Conservation (phyloP, 768 basidiomycete species). For the Naganishia randhawae region DNA sequence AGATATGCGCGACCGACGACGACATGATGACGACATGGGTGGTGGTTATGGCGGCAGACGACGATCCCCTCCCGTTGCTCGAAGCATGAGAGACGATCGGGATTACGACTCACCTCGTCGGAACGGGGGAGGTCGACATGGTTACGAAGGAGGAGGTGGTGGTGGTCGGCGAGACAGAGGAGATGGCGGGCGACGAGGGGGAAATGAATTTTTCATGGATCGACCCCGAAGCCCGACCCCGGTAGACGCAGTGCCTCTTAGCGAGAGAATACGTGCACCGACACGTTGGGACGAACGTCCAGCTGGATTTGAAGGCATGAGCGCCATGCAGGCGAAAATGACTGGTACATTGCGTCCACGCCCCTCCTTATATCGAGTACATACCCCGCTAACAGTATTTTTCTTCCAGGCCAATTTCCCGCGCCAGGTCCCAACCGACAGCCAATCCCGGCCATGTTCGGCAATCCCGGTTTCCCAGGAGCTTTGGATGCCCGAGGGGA, state of each 20-base stretch:
- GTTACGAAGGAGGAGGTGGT: constrained; percentile 22
- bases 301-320: constrained; percentile 89
- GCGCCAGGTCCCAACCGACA: constrained; percentile 84
- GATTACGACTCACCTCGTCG: constrained; percentile 24
- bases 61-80: constrained; percentile 19
- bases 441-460: constrained; percentile 30
- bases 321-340: constrained; percentile 95
- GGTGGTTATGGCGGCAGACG: constrained; percentile 28
- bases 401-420: constrained; percentile 76
- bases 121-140: neutral
- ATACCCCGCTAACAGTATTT: neutral
- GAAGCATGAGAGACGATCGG: constrained; percentile 25
- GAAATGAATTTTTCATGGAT: constrained; percentile 45
- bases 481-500: constrained; percentile 25
- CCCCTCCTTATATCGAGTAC: neutral
- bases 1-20: constrained; percentile 26
- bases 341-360: constrained; percentile 62
- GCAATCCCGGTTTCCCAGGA: constrained; percentile 30
- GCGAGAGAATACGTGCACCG: constrained; percentile 77
- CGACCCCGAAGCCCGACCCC: constrained; percentile 67
- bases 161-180: constrained; percentile 34
- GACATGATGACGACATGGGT: neutral
- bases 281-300: constrained; percentile 97
- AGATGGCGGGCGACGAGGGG: constrained; percentile 32
- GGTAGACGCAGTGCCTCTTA: constrained; percentile 68